Evolutionary conservation across 2,329 filamentous ascomycete species (phyloP).

Genomic region (Intubia oerlemansii): DNA sequence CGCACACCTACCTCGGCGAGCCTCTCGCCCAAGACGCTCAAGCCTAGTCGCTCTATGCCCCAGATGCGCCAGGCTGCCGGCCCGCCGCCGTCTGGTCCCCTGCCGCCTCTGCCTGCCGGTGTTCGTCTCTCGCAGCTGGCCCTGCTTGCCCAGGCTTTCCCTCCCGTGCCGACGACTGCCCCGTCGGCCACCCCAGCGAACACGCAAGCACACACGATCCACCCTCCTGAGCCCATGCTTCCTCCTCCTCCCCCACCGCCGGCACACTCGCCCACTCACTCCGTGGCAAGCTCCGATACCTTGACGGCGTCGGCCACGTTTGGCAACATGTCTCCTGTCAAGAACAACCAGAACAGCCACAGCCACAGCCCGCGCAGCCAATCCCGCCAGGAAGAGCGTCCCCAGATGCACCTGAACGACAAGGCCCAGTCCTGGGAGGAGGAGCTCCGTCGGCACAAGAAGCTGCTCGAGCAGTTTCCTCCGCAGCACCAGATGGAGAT

Average conservation of each 20-base stretch:
- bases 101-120: too few species aligned
- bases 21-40: constrained; percentile 2
- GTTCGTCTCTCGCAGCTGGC: too few species aligned
- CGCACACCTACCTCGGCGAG: background rate
- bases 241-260: constrained; percentile 1
- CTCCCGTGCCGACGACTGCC: background rate
- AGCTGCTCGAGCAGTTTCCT: constrained; percentile 5
- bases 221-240: background rate
- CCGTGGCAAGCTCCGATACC: background rate
- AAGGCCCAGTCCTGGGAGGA: constrained; percentile 2
- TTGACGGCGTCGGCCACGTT: background rate
- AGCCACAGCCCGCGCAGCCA: background rate
- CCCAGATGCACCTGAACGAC: background rate
- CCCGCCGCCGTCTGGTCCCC: constrained; percentile 3
- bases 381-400: too few species aligned
- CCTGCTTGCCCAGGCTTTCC: too few species aligned
- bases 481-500: background rate
- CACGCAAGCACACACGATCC: background rate
- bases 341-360: background rate
- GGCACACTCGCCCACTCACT: background rate
- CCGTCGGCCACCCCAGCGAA: background rate
- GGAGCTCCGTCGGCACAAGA: constrained; percentile 5
- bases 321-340: background rate
- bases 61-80: constrained; percentile 3
- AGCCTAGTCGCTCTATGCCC: constrained; percentile 6